Evolutionary conservation across 2,329 filamentous ascomycete genomes (phyloP), one percentile per base, ranked within the genome.

Genomic region (Aspergillus clavatus): DNA sequence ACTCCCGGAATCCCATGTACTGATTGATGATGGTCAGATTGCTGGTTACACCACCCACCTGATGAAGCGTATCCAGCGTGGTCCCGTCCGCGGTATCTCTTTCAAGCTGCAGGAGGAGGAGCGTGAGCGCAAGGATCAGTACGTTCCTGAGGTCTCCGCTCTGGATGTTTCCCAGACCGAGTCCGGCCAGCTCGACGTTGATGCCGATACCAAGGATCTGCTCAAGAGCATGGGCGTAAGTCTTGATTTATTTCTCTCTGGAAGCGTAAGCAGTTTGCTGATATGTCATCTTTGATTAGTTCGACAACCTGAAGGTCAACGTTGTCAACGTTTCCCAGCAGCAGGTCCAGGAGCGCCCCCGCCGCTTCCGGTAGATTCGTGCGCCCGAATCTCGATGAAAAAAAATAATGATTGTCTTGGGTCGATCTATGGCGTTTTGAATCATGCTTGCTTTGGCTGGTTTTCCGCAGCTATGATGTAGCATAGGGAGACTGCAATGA

Each of bases 101-200:
- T 98, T 98, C 90, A 98, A 98, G 84, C 88, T 98, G 53, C 93
- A 98, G 80, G 93, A 98, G 81, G 93, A 98, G 82, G 93, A 98
- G 86, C 89, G 93, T 83, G 93, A 98, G 81, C 87, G 93, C 74
- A 98, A 98, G 87, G 93, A 98, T 81, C 93, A 98, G 82, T 98
- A 96, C 81, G 93, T 98, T 60, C 93, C 93, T 70, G 93, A 98
- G 79, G 82, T 98, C 65, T 98, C 94, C 52, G 93, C 93, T 70
- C 87, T 98, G 72, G 93, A 98, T 82, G 95, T 96, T 80, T 84
- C 86, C 70, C 89, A 95, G 82, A 52, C 82, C 72, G 93, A 97
- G 80, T 86, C 78, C 70, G 93, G 93, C 68, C 85, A 90, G 75
- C 82, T 98, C 66, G 91, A 97, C 66, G 87, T 95, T 69, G 93